Base-by-base conservation (phyloP, 2,329 filamentous ascomycete genomes). In the Trichoderma sp. region DNA sequence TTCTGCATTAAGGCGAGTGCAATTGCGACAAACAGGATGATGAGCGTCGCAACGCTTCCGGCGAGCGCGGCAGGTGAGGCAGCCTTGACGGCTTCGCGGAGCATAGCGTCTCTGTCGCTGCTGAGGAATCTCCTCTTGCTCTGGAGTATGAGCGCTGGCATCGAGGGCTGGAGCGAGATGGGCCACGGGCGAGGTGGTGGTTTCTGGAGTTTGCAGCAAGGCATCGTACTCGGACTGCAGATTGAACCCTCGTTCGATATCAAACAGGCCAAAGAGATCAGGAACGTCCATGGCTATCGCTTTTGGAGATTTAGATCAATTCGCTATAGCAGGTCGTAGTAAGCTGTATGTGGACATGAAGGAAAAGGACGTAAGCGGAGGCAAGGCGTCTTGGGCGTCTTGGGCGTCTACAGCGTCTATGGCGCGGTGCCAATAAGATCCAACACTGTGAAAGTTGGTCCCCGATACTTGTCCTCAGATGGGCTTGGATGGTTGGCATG, bases 61-160 rank as follows among this genome's bases (percentile, higher is more conserved):
- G 18, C 58, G 39, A 32, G 58, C 58, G 14, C 58, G 58, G 26
- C 58, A 60, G 37, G 58, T 60, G 18, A 60, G 39, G 39, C 58
- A 60, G 13, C 58, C 58, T n/a, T 60, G 37, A 21, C 58, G 58
- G 5, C 24, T 60, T 30, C 58, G 58, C 18, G 58, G 58, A 30
- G 58, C 58, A 43, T 32, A 60, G 26, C 39, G 58, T 43, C 28
- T 49, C 26, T 46, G 56, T 43, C 56, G 56, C 18, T 34, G n/a
- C 28, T 52, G 21, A 10, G 21, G 56, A 43, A 26, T 14, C 3
- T 3, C 21, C 1, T 34, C 34, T 24, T 59, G 56, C 34, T 21
- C 39, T 24, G 24, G 13, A 59, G n/a, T 43, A 11, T 18, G 39
- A 18, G 37, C 16, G 37, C 14, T 6, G 14, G 37, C 5, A 18